Evolutionary conservation across 2,329 filamentous ascomycete species (phyloP).

Genomic region (Incumbomyces delicatus): DNA sequence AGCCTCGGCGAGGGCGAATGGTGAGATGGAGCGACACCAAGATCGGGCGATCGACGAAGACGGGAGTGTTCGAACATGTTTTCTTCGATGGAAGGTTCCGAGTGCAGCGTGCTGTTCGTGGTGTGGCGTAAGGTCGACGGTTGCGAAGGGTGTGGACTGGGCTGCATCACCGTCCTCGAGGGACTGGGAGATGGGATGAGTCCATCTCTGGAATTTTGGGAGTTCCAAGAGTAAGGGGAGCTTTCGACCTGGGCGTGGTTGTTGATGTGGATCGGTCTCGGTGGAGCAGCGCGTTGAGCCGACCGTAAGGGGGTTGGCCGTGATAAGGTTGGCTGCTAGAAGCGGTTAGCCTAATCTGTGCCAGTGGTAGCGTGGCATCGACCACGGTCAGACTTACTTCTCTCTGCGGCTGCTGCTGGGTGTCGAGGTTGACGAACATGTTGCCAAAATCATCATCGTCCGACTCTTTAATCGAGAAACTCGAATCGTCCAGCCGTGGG

Average conservation of each 20-base stretch:
- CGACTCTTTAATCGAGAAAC: conserved; percentile 31
- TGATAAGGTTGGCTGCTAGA: not conserved
- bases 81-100: not conserved
- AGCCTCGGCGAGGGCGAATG: conserved; percentile 8
- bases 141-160: conserved; percentile 13
- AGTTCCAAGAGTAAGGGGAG: conserved; percentile 44
- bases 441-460: conserved; percentile 39
- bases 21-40: conserved; percentile 18
- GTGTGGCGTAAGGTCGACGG: conserved; percentile 1
- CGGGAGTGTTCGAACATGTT: conserved; percentile 8
- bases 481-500: conserved; percentile 40
- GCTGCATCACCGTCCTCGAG: conserved; percentile 24
- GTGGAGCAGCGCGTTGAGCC: conserved; percentile 18
- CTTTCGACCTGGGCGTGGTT: conserved; percentile 35
- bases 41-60: conserved; percentile 14
- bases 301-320: conserved; percentile 1
- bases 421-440: conserved; percentile 42
- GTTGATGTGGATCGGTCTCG: conserved; percentile 37
- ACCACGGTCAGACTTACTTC: conserved; percentile 4
- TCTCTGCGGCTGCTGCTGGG: conserved; percentile 20
- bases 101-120: not conserved
- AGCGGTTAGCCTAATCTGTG: conserved; percentile 1
- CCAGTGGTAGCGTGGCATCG: no score
- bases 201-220: conserved; percentile 41
- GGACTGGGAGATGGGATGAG: conserved; percentile 33